phyloP scores from a whole-genome alignment of 352 stramenopile genomes.

The Globisporangium emineosum region DNA sequence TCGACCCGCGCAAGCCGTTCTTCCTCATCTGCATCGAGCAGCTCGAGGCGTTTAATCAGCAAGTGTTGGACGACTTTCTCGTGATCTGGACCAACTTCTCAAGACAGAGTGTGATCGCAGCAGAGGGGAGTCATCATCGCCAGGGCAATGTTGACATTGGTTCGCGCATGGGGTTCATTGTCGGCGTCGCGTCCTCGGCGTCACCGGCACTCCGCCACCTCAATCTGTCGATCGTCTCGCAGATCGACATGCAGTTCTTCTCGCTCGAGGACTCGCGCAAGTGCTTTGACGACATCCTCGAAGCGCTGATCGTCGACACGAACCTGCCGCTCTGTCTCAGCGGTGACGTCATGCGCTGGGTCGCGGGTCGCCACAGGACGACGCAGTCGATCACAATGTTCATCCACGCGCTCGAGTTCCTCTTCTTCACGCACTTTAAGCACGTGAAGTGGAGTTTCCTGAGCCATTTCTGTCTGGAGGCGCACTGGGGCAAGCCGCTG shows the following conservation, averaged over 20 bases:
- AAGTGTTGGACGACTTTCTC: slow-evolving; percentile 66
- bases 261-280: slow-evolving; percentile 72
- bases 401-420: slow-evolving; percentile 53
- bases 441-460: slow-evolving; percentile 57
- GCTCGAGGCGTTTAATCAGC: slow-evolving; percentile 56
- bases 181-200: slow-evolving; percentile 65
- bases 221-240: slow-evolving; percentile 43
- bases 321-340: slow-evolving; percentile 54
- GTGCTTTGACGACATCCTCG: slow-evolving; percentile 71
- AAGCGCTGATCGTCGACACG: slow-evolving; percentile 62
- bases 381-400: slow-evolving; percentile 71
- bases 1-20: slow-evolving; percentile 29
- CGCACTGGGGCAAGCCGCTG: slow-evolving; percentile 25
- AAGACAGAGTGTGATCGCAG: slow-evolving; percentile 8
- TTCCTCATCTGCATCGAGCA: slow-evolving; percentile 77
- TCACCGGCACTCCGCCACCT: slow-evolving; percentile 68
- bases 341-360: slow-evolving; percentile 41
- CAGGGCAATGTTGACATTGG: neutral
- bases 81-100: slow-evolving; percentile 64
- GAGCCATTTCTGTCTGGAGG: slow-evolving; percentile 34
- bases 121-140: slow-evolving; percentile 7
- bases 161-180: slow-evolving; percentile 48
- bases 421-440: slow-evolving; percentile 65
- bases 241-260: slow-evolving; percentile 76
- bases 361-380: slow-evolving; percentile 45